Percentiles rank a stretch among this genome's conserved stretches.
Conservation (phyloP, 2,329 filamentous ascomycete species). For the Trichoderma afroharzianum region DNA sequence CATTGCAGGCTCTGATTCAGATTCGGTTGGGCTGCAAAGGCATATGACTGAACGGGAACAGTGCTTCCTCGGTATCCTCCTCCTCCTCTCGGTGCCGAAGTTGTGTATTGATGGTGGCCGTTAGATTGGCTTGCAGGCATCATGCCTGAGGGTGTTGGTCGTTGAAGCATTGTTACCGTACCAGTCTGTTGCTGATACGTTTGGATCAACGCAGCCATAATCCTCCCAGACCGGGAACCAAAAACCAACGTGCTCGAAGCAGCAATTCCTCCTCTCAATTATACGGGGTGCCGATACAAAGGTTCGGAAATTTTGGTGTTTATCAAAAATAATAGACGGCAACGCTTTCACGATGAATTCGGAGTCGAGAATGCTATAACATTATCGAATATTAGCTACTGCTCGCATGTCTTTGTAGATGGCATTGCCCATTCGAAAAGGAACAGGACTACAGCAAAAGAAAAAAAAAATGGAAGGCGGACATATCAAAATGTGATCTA, state of each 20-base stretch:
- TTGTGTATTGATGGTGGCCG: constrained; percentile 48
- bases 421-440: background rate
- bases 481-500: background rate
- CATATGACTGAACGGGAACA: constrained; percentile 69
- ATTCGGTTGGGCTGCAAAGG: constrained; percentile 68
- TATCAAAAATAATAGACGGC: background rate
- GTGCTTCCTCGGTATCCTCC: constrained; percentile 53
- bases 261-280: background rate
- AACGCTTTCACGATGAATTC: background rate
- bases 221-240: constrained; percentile 31
- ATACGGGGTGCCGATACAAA: background rate
- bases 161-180: constrained; percentile 72
- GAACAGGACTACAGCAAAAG: background rate
- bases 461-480: background rate
- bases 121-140: constrained; percentile 52
- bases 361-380: background rate
- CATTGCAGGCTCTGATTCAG: constrained; percentile 54
- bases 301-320: background rate
- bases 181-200: constrained; percentile 72
- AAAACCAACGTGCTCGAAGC: background rate
- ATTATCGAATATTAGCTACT: background rate
- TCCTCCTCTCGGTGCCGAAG: constrained; percentile 33
- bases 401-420: background rate
- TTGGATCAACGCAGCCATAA: constrained; percentile 83
- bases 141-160: constrained; percentile 54